Evolutionary conservation across 108 stramenopile genomes (phyloP).

Genomic region (Stephanodiscus triporus): DNA sequence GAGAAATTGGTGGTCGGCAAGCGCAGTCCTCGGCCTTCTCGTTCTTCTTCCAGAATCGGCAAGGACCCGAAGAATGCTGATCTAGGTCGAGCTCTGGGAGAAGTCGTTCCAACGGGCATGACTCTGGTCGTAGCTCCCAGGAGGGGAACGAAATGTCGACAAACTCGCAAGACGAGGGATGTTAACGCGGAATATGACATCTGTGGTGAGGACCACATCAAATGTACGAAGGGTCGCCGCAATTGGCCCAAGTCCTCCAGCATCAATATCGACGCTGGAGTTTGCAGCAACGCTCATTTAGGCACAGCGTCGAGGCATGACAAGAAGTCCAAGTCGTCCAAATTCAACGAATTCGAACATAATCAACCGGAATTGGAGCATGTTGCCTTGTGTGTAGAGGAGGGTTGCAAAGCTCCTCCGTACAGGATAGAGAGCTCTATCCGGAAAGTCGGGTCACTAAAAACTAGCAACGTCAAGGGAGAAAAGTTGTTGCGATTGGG

Average conservation of each 20-base stretch:
- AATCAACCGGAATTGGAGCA: neutral
- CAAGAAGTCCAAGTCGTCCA: neutral
- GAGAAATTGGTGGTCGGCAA: neutral
- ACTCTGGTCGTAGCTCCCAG: neutral
- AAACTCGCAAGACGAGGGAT: neutral
- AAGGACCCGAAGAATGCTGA: neutral
- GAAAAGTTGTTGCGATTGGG: neutral
- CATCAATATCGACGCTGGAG: neutral
- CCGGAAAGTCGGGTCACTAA: neutral
- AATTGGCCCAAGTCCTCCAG: neutral
- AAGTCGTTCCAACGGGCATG: neutral
- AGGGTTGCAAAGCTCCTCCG: neutral
- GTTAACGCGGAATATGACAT: neutral
- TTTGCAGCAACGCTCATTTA: neutral
- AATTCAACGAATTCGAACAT: neutral
- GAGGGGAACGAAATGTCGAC: neutral
- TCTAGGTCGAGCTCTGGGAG: neutral
- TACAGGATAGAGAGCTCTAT: neutral
- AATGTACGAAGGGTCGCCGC: neutral
- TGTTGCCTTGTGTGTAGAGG: neutral
- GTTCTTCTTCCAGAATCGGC: neutral
- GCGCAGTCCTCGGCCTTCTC: constrained; percentile 1
- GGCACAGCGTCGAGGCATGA: neutral
- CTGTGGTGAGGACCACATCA: neutral
- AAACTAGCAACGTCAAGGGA: neutral